Conservation (phyloP, 805 yeast genomes). For the Kockiozyma suomiensis region DNA sequence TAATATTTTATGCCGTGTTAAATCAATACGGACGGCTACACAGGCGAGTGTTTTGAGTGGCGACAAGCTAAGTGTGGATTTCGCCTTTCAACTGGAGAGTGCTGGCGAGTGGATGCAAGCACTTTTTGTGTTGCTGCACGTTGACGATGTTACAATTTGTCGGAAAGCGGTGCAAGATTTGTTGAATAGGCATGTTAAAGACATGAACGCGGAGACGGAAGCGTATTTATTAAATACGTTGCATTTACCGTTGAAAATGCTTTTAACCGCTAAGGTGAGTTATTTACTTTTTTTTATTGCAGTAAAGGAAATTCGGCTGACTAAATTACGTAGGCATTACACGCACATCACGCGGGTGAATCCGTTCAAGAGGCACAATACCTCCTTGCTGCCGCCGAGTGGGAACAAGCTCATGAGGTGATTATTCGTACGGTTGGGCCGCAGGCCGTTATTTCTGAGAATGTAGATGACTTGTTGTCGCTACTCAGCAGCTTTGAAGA, state of each 20-base stretch:
- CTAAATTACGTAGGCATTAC: slow-evolving; percentile 64
- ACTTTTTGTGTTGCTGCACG: slow-evolving; percentile 62
- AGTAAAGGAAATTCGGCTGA: not conserved
- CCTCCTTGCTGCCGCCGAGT: slow-evolving; percentile 61
- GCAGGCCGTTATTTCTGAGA: slow-evolving; percentile 57
- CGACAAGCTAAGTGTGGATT: slow-evolving; percentile 47
- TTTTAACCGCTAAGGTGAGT: slow-evolving; percentile 30
- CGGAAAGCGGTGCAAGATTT: slow-evolving; percentile 46
- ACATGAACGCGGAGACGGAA: slow-evolving; percentile 13
- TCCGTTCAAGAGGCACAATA: slow-evolving; percentile 62
- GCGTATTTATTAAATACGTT: slow-evolving; percentile 10
- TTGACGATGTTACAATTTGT: slow-evolving; percentile 53
- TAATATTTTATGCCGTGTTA: slow-evolving; percentile 45
- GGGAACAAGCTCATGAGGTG: slow-evolving; percentile 64
- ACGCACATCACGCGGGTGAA: slow-evolving; percentile 54
- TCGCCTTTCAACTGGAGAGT: slow-evolving; percentile 56
- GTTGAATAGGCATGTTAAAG: slow-evolving; percentile 36
- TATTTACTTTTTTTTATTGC: not conserved
- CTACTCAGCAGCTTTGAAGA: slow-evolving; percentile 36
- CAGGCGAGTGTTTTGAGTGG: slow-evolving; percentile 28
- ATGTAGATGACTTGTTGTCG: slow-evolving; percentile 33
- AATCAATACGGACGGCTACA: slow-evolving; percentile 26
- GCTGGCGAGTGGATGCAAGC: slow-evolving; percentile 60
- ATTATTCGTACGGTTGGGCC: slow-evolving; percentile 72
- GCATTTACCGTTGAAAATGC: slow-evolving; percentile 25